Base-by-base conservation (phyloP, 2,329 filamentous ascomycete species). In the Xylaria sp. region DNA sequence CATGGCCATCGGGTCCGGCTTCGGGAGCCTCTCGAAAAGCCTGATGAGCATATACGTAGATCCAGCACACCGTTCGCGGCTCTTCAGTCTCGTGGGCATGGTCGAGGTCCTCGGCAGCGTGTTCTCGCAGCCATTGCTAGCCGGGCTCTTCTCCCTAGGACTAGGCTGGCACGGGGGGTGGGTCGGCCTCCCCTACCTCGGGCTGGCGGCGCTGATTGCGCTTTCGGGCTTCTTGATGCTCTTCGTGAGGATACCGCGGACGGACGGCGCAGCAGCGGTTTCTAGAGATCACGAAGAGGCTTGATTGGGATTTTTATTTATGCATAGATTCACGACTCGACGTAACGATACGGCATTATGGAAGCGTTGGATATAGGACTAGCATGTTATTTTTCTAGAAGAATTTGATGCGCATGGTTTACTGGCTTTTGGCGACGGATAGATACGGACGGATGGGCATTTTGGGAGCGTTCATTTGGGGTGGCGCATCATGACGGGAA, bases 81-180 rank as follows among this genome's bases (percentile, higher is more conserved):
- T 79, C 7, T 79, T 77, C 59, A 78, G 75, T 62, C 57, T 78
- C 12, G 73, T 76, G 3, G 74, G 72, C 14, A 77, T 79, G 71
- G 70, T 74, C 14, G 77, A 79, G 55, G 72, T 76, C 4, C 53
- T 78, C 30, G 77, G 77, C 7, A 70, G 65, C 24, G 68, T 78
- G 5, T 79, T 78, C 39, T 72, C 74, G 2, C 73, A 73, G 32
- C 77, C 76, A 0, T 42, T 79, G 60, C 71, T 79, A 4, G 77
- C 77, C 0, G 74, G 63, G 0, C 73, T 79, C n/a, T 79, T 79
- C 68, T 56, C 75, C 2, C 47, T 78, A 1, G 78, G 77, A 3
- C 71, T 79, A 74, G 72, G 63, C 9, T 66, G 75, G 8, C 73
- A 71, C 0, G 75, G 72, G 1, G 71, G 45, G 6, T 78, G 77